Percentiles rank a stretch among this genome's conserved stretches.
phyloP scores from a whole-genome alignment of 2,329 filamentous ascomycete genomes.

The Aspergillus hortae region DNA sequence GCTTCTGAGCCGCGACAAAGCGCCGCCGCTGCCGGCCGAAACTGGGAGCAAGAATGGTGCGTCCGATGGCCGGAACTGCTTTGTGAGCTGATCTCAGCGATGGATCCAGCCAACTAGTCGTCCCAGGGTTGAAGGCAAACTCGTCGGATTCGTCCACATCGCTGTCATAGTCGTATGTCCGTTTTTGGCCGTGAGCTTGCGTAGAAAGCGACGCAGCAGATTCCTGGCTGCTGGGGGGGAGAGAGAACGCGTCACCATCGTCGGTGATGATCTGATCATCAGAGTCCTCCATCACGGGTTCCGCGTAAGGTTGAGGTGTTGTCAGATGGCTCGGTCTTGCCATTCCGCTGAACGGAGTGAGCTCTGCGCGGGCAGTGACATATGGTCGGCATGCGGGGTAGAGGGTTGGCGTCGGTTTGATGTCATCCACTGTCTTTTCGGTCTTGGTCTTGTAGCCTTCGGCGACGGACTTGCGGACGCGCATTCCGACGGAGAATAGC shows the following conservation, averaged over 20 bases:
- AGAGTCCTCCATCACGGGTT: constrained; percentile 2
- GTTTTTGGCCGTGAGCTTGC: constrained; percentile 38
- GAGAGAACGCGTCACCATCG: constrained; percentile 35
- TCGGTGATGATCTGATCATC: constrained; percentile 29
- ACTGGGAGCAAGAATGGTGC: constrained; percentile 29
- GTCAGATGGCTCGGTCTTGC: constrained; percentile 33
- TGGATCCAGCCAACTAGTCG: background rate
- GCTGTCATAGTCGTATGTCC: constrained; percentile 41
- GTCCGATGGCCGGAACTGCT: background rate
- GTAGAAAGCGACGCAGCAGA: constrained; percentile 21
- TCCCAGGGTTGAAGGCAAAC: background rate
- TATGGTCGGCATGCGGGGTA: constrained; percentile 10
- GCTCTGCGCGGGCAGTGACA: constrained; percentile 48
- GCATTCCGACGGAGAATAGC: constrained; percentile 90
- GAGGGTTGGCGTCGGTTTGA: constrained; percentile 2
- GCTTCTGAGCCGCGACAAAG: constrained; percentile 14
- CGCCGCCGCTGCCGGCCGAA: constrained; percentile 27
- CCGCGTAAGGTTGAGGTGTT: background rate
- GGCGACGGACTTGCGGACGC: constrained; percentile 84
- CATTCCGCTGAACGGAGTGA: constrained; percentile 77
- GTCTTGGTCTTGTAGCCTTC: constrained; percentile 82
- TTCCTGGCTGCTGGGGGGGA: constrained; percentile 40
- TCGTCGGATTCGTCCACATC: constrained; percentile 24
- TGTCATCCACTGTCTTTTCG: constrained; percentile 25
- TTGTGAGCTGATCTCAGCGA: background rate